These are phyloP conservation scores for Cladosporium sp. DNA, from an alignment of 2,329 filamentous ascomycete species.

Conservation along the genomic window DNA sequence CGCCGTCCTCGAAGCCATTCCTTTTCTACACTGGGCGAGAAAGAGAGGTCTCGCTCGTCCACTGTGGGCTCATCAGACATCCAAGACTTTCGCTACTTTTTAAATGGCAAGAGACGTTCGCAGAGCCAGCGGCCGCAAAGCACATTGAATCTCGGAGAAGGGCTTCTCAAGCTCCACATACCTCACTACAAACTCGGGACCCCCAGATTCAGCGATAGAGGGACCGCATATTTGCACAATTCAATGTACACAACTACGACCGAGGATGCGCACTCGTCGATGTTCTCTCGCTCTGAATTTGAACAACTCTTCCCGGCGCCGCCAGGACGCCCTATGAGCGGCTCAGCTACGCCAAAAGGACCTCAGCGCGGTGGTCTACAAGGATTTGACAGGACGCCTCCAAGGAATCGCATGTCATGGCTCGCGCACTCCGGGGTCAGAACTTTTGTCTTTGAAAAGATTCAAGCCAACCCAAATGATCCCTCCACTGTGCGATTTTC, in stretches of 20 bases:
- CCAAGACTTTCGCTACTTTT: conserved; percentile 24
- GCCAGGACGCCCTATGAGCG: conserved; percentile 21
- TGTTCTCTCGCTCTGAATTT: conserved; percentile 43
- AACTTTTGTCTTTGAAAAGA: conserved; percentile 65
- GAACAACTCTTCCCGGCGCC: conserved; percentile 42
- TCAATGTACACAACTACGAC: conserved; percentile 70
- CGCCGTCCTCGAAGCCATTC: conserved; percentile 59
- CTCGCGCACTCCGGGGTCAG: conserved; percentile 1
- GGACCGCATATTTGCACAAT: conserved; percentile 72
- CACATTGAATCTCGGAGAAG: conserved; percentile 23
- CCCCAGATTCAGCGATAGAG: conserved; percentile 71
- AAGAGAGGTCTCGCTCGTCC: conserved; percentile 47
- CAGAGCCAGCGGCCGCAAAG: conserved; percentile 23
- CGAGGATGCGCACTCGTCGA: conserved; percentile 66
- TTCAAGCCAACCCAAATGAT: conserved; percentile 81
- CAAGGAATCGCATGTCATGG: not conserved
- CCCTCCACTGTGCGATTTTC: conserved; percentile 79
- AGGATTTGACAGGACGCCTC: not conserved
- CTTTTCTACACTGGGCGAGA: conserved; percentile 68
- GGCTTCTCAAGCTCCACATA: conserved; percentile 46
- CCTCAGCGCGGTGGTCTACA: not conserved
- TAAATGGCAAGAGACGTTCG: conserved; percentile 21
- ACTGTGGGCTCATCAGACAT: conserved; percentile 21
- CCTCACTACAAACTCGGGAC: conserved; percentile 81
- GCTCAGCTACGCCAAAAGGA: not conserved